phyloP scores from a whole-genome alignment of 2,329 filamentous ascomycete species.

The Grosmannia serpens region DNA sequence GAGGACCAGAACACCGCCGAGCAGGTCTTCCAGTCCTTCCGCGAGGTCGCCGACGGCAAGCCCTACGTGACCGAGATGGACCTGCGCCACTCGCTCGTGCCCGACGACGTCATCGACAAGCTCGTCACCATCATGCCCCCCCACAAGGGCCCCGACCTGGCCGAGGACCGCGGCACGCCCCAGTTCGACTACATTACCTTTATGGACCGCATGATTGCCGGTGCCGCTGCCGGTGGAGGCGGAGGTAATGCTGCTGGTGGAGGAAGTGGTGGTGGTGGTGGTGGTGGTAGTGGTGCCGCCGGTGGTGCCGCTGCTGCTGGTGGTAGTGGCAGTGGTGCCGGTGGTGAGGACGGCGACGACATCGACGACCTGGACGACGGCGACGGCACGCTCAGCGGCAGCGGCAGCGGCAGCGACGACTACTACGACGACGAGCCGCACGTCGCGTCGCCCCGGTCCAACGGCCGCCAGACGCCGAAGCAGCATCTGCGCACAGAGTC shows the following conservation, averaged over 20 bases:
- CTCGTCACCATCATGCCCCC: constrained; percentile 75
- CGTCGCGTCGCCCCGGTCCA: not conserved
- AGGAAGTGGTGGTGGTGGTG: no score
- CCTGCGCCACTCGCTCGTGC: constrained; percentile 84
- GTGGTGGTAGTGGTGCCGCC: constrained; percentile 9
- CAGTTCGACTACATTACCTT: constrained; percentile 97
- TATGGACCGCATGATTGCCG: constrained; percentile 74
- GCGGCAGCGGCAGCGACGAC: not conserved
- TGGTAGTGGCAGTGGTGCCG: constrained; percentile 12
- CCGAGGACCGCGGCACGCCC: constrained; percentile 69
- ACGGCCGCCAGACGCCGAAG: not conserved
- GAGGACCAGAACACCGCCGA: constrained; percentile 98
- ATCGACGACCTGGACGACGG: not conserved
- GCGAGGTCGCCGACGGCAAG: constrained; percentile 95
- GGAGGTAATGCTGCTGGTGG: not conserved
- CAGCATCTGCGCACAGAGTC: constrained; percentile 1
- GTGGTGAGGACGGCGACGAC: not conserved
- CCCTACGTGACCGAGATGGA: constrained; percentile 98
- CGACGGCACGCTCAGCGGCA: not conserved
- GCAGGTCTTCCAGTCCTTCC: constrained; percentile 96
- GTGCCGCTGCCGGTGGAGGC: not conserved
- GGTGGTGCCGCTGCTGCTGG: no score
- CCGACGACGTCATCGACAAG: constrained; percentile 93
- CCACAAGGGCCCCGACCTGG: constrained; percentile 73
- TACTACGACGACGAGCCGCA: not conserved